These are phyloP conservation scores for Diaporthe humulicola DNA, from an alignment of 2,329 filamentous ascomycete genomes.

Conservation along the genomic window DNA sequence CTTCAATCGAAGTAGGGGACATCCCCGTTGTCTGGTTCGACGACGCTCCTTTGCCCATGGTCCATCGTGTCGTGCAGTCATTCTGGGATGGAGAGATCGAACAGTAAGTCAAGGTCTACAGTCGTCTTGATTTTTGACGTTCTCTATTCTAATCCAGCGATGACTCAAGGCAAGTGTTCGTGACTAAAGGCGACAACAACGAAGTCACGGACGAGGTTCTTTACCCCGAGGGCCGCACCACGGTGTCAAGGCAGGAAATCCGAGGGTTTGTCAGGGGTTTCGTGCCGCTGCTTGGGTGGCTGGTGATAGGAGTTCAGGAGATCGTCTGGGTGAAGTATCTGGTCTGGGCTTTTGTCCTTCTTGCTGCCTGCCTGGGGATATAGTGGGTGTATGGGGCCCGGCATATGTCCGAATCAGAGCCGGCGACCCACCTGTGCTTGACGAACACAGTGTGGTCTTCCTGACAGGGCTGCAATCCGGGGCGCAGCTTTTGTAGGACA, in stretches of 20 bases:
- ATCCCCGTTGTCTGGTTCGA: constrained; percentile 47
- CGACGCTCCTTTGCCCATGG: constrained; percentile 44
- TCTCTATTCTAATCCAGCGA: not conserved
- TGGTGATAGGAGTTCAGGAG: constrained; percentile 36
- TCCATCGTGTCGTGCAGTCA: constrained; percentile 44
- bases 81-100: not conserved
- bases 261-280: constrained; percentile 44
- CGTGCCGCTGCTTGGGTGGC: constrained; percentile 42
- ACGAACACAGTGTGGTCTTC: not conserved
- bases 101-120: not conserved
- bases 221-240: constrained; percentile 40
- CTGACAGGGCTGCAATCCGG: not conserved
- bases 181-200: constrained; percentile 47
- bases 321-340: constrained; percentile 12
- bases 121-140: not conserved
- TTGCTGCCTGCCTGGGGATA: constrained; percentile 5
- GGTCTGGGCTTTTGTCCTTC: not conserved
- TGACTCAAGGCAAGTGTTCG: constrained; percentile 41
- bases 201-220: constrained; percentile 41
- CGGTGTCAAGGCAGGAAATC: constrained; percentile 42
- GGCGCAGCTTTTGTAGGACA: not conserved
- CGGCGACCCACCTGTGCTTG: not conserved
- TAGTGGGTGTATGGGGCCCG: not conserved
- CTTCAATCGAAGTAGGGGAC: constrained; percentile 42
- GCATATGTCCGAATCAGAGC: not conserved